A percentile compares a stretch with the other conserved stretches of the same genome.
phyloP scores from a whole-genome alignment of 2,329 filamentous ascomycete genomes.

The Phialophora tarda region DNA sequence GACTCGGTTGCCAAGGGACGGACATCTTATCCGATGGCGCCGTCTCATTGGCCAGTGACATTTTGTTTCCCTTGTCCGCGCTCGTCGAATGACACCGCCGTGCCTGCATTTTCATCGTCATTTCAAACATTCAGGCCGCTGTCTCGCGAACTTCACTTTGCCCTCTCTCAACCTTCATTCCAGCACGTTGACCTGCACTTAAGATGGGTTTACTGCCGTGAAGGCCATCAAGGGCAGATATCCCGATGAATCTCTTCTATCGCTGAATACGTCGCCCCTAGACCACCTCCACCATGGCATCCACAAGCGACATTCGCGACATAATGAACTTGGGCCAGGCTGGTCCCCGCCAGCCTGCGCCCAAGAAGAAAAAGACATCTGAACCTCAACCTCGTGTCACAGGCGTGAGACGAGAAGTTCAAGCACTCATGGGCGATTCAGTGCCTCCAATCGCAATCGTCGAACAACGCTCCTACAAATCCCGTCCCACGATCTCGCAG shows the following conservation, averaged over 20 bases:
- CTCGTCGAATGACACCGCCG: background rate
- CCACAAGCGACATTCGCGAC: conserved; percentile 82
- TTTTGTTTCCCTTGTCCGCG: background rate
- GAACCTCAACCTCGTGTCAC: conserved; percentile 51
- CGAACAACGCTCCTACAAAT: conserved; percentile 58
- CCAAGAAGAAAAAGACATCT: conserved; percentile 76
- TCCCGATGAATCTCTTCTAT: background rate
- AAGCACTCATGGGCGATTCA: conserved; percentile 56
- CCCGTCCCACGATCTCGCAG: conserved; percentile 38
- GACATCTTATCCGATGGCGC: background rate
- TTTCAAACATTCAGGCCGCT: background rate
- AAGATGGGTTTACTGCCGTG: background rate
- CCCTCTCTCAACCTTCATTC: background rate
- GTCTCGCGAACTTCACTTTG: conserved; percentile 10
- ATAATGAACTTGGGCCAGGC: conserved; percentile 78
- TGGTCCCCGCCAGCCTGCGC: conserved; percentile 60
- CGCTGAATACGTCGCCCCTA: background rate
- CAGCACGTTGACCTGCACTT: background rate
- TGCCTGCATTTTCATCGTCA: background rate
- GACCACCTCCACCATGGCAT: conserved; percentile 56
- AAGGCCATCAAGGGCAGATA: background rate
- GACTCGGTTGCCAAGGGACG: background rate
- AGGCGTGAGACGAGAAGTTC: conserved; percentile 59
- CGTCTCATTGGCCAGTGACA: background rate
- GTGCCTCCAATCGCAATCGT: conserved; percentile 60